Evolutionary conservation across 2,329 filamentous ascomycete species (phyloP).

Genomic region (Pestalotiopsis sp.): DNA sequence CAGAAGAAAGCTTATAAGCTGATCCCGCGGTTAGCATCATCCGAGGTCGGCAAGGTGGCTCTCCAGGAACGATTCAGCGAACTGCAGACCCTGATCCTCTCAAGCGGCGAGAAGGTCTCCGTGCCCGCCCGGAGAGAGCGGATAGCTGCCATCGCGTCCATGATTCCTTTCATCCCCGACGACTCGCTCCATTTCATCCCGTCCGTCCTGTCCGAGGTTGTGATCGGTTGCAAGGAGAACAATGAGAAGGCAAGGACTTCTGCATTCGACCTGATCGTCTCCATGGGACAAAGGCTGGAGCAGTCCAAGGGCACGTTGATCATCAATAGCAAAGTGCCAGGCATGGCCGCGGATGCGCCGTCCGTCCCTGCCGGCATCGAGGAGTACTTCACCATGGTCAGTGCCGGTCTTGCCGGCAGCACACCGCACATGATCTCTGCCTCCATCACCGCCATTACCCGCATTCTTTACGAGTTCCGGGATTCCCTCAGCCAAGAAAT

Average conservation of each 20-base stretch:
- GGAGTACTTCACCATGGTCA: constrained; percentile 98
- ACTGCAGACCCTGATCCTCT: constrained; percentile 79
- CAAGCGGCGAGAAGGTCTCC: constrained; percentile 81
- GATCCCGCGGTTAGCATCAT: constrained; percentile 86
- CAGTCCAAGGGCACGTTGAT: constrained; percentile 70
- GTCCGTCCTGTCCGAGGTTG: constrained; percentile 86
- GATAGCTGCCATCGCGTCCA: constrained; percentile 77
- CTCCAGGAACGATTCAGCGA: constrained; percentile 75
- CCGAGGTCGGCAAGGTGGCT: constrained; percentile 74
- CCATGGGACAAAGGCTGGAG: constrained; percentile 81
- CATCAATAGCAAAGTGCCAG: constrained; percentile 81
- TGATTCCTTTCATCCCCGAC: constrained; percentile 78
- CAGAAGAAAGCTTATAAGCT: constrained; percentile 99
- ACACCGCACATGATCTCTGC: constrained; percentile 98
- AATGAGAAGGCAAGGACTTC: constrained; percentile 91
- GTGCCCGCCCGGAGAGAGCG: constrained; percentile 86
- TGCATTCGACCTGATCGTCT: constrained; percentile 87
- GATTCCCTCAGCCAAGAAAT: constrained; percentile 68
- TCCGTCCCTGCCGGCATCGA: constrained; percentile 81
- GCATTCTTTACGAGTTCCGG: constrained; percentile 93
- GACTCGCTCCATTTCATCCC: constrained; percentile 91
- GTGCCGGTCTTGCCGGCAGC: constrained; percentile 87
- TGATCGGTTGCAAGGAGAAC: constrained; percentile 95
- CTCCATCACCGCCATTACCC: constrained; percentile 90
- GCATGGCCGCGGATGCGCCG: constrained; percentile 83